Evolutionary conservation across 164 flowering plant species (phyloP), one percentile per base, ranked within the genome.

Genomic region (Amborella trichopoda): DNA sequence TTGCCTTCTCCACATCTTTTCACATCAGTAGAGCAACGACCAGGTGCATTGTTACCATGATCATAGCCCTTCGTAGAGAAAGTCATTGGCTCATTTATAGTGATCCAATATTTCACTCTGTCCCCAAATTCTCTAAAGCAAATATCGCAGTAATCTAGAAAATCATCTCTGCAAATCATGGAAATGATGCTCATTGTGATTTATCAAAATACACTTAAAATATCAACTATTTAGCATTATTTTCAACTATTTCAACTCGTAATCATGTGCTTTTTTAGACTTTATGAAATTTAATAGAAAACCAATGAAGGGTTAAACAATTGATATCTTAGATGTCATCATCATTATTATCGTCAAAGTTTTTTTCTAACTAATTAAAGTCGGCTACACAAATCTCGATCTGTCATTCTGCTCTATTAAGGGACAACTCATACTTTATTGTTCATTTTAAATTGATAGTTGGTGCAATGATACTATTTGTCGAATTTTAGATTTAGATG

Each of bases 81-180:
- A 22, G 40, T 28, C 23, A 47, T 55, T 3, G 59, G 59, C 47
- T 55, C 59, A 48, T 32, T 55, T 23, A 55, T 39, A 28, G 59
- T 55, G 14, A 17, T 55, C 59, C 59, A 55, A 10, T 32, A 22
- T 10, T 28, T 46, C 52, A 55, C 59, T 28, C 53, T 48, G 23
- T 55, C 59, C 27, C 53, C 53, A 48, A 39, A 55, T 28, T 55
- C 59, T 48, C 47, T 55, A 32, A 55, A 55, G 23, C 59, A 55
- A 19, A 38, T 18, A 28, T 55, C 59, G 11, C 45, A 45, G 39
- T 54, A 54, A 19, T 26, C 38, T 24, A 52, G n/a, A 23, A 54
- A 54, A 40, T 55, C 53, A 23, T 47, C 44, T 13, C 53, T 55
- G 52, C 49, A 64, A 5, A 1, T 19, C 16, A 52, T 49, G 42